phyloP scores from a whole-genome alignment of 2,329 filamentous ascomycete species.

The Arthroderma uncinatum region DNA sequence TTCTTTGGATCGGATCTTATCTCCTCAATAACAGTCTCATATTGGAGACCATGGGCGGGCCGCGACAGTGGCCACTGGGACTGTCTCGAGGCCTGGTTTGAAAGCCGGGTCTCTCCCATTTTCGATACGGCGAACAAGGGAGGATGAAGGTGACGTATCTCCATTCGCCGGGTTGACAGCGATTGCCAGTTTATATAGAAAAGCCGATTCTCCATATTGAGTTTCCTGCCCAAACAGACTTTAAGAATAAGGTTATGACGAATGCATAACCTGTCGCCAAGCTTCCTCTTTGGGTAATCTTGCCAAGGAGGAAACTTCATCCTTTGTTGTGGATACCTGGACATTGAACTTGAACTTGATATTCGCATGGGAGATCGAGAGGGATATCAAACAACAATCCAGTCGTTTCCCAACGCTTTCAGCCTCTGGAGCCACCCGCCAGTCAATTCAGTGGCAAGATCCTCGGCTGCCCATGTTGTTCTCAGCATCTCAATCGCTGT shows the following conservation, averaged over 20 bases:
- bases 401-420: constrained; percentile 5
- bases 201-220: neutral
- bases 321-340: neutral
- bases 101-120: neutral
- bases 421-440: constrained; percentile 4
- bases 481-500: constrained; percentile 6
- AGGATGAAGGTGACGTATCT: neutral
- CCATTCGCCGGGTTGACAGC: neutral
- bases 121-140: neutral
- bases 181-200: neutral
- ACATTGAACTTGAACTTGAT: neutral
- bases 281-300: neutral
- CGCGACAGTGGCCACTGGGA: constrained; percentile 40
- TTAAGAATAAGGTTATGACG: neutral
- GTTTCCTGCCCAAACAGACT: neutral
- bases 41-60: constrained; percentile 53
- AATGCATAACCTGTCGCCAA: constrained; percentile 3
- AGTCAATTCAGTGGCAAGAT: neutral
- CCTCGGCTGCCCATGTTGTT: neutral
- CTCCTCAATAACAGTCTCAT: constrained; percentile 43
- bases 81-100: neutral
- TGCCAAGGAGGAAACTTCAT: neutral
- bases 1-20: constrained; percentile 46
- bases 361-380: neutral
- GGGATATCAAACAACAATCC: constrained; percentile 6